Evolutionary conservation across 345 rosid species (phyloP).

Genomic region (Excoecaria agallocha): DNA sequence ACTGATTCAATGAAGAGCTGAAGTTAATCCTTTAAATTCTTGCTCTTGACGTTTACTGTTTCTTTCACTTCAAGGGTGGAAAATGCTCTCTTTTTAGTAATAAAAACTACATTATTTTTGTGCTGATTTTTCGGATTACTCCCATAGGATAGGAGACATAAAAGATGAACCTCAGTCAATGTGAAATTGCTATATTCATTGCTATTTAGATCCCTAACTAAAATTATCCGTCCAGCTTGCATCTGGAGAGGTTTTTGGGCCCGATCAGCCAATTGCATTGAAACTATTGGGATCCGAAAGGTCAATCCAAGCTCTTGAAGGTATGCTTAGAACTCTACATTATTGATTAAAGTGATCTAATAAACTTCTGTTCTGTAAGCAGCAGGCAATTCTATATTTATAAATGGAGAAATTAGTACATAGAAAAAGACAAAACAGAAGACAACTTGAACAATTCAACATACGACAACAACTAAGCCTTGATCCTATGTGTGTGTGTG

Average conservation of each 20-base stretch:
- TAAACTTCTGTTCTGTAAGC: not conserved
- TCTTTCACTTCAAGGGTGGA: not conserved
- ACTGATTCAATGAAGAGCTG: not conserved
- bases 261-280: constrained; percentile 82
- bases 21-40: not conserved
- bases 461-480: not conserved
- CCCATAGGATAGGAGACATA: not conserved
- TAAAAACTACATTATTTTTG: not conserved
- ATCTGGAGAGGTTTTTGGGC: constrained; percentile 89
- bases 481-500: no score
- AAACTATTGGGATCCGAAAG: constrained; percentile 92
- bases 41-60: not conserved
- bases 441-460: not conserved
- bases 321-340: constrained; percentile 27
- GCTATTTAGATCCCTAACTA: not conserved
- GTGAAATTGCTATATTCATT: not conserved
- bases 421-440: not conserved
- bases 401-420: not conserved
- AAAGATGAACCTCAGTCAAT: not conserved
- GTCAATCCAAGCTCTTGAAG: constrained; percentile 94
- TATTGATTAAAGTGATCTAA: not conserved
- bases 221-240: constrained; percentile 63
- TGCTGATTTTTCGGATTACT: not conserved
- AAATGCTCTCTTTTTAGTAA: not conserved
- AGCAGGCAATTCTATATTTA: not conserved